A percentile compares a stretch with the other conserved stretches of the same genome.
Evolutionary conservation across 1,139 yeast species (phyloP).

Genomic region (Pichia terricola): DNA sequence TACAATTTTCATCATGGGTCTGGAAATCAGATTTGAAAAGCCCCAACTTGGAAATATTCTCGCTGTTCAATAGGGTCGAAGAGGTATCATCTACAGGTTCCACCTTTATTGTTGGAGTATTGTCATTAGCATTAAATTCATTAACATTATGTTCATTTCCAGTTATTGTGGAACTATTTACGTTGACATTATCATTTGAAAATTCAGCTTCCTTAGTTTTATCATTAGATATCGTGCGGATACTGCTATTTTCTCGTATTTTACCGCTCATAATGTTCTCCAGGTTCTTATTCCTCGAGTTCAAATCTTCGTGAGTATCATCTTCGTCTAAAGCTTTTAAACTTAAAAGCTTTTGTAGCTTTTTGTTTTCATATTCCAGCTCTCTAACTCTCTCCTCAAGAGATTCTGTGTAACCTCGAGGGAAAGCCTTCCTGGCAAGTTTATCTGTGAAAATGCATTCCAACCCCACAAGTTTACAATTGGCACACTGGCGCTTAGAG

Average conservation of each 20-base stretch:
- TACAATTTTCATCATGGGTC: constrained; percentile 42
- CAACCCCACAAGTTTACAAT: constrained; percentile 53
- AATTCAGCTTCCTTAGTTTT: too few species aligned
- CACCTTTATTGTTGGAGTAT: not conserved
- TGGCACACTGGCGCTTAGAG: constrained; percentile 36
- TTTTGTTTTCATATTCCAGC: constrained; percentile 47
- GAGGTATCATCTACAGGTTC: not conserved
- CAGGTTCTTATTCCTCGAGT: not conserved
- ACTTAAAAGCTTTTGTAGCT: constrained; percentile 43
- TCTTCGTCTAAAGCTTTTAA: constrained; percentile 36
- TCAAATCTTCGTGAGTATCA: not conserved
- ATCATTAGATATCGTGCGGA: not conserved
- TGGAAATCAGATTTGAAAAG: constrained; percentile 18
- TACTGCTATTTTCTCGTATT: not conserved
- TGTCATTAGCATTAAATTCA: not conserved
- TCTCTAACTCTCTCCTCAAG: constrained; percentile 53
- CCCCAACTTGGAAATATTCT: constrained; percentile 2
- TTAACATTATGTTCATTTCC: not conserved
- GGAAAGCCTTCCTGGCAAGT: constrained; percentile 62
- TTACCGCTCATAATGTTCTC: not conserved
- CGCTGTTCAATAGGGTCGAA: constrained; percentile 1
- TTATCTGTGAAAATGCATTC: constrained; percentile 67
- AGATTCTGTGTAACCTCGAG: constrained; percentile 69
- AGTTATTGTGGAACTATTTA: not conserved
- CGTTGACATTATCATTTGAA: not conserved